These are phyloP conservation scores for Aphanomyces astaci DNA, from an alignment of 352 stramenopile genomes.

Conservation along the genomic window DNA sequence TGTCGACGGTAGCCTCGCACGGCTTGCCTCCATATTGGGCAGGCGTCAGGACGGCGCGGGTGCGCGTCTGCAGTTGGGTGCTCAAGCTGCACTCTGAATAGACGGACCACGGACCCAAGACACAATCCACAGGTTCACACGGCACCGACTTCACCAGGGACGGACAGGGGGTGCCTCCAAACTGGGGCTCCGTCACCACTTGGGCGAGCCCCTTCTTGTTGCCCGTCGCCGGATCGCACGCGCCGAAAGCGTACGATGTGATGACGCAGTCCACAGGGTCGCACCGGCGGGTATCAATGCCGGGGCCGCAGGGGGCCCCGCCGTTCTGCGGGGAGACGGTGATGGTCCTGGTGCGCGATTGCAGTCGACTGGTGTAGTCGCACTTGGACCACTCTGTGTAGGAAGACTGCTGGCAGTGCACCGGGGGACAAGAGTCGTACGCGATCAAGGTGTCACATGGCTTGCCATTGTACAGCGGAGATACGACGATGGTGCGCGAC, in stretches of 20 bases:
- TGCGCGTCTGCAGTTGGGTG: slow-evolving; percentile 31
- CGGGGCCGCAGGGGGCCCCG: slow-evolving; percentile 27
- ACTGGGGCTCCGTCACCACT: slow-evolving; percentile 28
- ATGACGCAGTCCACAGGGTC: slow-evolving; percentile 40
- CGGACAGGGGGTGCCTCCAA: slow-evolving; percentile 29
- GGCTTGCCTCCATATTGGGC: slow-evolving; percentile 34
- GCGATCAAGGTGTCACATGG: slow-evolving; percentile 29
- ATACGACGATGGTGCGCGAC: slow-evolving; percentile 30
- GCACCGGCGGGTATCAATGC: slow-evolving; percentile 29
- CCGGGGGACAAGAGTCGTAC: slow-evolving; percentile 31
- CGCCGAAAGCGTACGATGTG: slow-evolving; percentile 34
- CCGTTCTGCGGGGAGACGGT: slow-evolving; percentile 24
- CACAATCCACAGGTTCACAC: slow-evolving; percentile 45
- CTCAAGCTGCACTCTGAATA: slow-evolving; percentile 39
- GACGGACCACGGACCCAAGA: slow-evolving; percentile 29
- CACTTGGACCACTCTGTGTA: slow-evolving; percentile 46
- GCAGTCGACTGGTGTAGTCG: slow-evolving; percentile 33
- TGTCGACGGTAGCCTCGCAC: slow-evolving; percentile 34
- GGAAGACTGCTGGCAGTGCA: slow-evolving; percentile 29
- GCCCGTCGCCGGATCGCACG: slow-evolving; percentile 35
- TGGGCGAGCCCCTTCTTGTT: slow-evolving; percentile 34
- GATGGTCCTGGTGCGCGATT: slow-evolving; percentile 37
- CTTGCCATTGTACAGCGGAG: slow-evolving; percentile 26
- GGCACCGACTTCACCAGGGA: slow-evolving; percentile 24
- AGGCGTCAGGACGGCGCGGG: slow-evolving; percentile 27